Evolutionary conservation across 352 stramenopile genomes (phyloP).

Genomic region (Phytophthora sojae): DNA sequence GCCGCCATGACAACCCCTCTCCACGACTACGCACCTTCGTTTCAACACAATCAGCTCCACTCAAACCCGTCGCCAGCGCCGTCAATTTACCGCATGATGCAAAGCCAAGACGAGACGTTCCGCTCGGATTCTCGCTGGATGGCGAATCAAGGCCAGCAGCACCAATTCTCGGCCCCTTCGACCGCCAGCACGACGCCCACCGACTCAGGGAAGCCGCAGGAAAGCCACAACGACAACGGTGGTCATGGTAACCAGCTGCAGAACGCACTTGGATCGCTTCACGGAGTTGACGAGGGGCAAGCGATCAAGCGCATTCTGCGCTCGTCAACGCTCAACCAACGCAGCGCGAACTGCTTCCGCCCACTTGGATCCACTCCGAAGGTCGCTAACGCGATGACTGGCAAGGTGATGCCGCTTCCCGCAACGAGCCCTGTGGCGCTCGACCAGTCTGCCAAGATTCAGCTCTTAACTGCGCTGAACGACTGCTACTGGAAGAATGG

Average conservation of each 20-base stretch:
- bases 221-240: slow-evolving; percentile 1
- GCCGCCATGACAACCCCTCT: slow-evolving; percentile 11
- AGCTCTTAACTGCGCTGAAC: slow-evolving; percentile 68
- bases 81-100: slow-evolving; percentile 27
- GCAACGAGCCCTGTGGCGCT: slow-evolving; percentile 5
- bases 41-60: slow-evolving; percentile 24
- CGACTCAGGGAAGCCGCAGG: background rate
- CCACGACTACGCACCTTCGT: slow-evolving; percentile 22
- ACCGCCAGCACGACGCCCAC: slow-evolving; percentile 16
- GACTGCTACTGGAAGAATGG: slow-evolving; percentile 92
- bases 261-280: slow-evolving; percentile 5
- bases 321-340: slow-evolving; percentile 25
- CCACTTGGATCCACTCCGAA: slow-evolving; percentile 5
- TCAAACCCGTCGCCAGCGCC: slow-evolving; percentile 12
- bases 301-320: slow-evolving; percentile 33
- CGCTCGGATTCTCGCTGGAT: slow-evolving; percentile 17
- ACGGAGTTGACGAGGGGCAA: slow-evolving; percentile 9
- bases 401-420: slow-evolving; percentile 13
- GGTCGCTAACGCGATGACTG: slow-evolving; percentile 4
- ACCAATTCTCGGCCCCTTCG: slow-evolving; percentile 20
- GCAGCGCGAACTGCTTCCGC: background rate
- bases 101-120: slow-evolving; percentile 24
- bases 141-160: slow-evolving; percentile 17
- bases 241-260: slow-evolving; percentile 9
- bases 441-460: slow-evolving; percentile 39